A percentile compares a stretch with the other conserved stretches of the same genome.
Conservation (phyloP, 257 asterid species). For the Nicotiana benthamiana region DNA sequence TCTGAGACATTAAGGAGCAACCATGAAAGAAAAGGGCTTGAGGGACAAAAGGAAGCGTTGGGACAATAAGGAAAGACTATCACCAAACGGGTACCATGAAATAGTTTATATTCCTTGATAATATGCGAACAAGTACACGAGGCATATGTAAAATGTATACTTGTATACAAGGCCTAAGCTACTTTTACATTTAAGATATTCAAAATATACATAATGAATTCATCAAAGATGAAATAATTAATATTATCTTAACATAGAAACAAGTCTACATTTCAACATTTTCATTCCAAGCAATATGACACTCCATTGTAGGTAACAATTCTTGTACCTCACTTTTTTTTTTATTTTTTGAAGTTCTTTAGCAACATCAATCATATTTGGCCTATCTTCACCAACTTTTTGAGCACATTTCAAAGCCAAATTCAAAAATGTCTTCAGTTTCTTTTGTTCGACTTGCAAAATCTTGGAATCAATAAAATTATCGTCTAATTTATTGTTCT, state of each 20-base stretch:
- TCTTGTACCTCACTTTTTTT: background rate
- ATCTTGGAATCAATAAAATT: background rate
- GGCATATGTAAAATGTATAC: too few species aligned
- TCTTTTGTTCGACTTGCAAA: background rate
- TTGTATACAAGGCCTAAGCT: too few species aligned
- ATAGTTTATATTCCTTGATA: too few species aligned
- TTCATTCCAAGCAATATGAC: background rate
- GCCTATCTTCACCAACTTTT: constrained; percentile 1
- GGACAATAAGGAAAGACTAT: too few species aligned
- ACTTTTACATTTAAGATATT: too few species aligned
- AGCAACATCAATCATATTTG: constrained; percentile 15
- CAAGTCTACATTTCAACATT: background rate
- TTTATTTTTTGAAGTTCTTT: constrained; percentile 7
- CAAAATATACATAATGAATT: background rate
- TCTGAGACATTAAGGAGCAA: too few species aligned
- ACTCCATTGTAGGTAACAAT: background rate
- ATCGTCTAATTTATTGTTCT: background rate
- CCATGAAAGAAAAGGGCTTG: too few species aligned
- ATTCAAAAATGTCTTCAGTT: background rate
- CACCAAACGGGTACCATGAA: too few species aligned
- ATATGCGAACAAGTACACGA: too few species aligned
- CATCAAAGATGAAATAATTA: background rate
- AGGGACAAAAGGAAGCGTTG: too few species aligned
- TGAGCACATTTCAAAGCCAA: constrained; percentile 10
- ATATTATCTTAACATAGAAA: background rate